phyloP scores from a whole-genome alignment of 2,329 filamentous ascomycete species.

The Penicillium digitatum region DNA sequence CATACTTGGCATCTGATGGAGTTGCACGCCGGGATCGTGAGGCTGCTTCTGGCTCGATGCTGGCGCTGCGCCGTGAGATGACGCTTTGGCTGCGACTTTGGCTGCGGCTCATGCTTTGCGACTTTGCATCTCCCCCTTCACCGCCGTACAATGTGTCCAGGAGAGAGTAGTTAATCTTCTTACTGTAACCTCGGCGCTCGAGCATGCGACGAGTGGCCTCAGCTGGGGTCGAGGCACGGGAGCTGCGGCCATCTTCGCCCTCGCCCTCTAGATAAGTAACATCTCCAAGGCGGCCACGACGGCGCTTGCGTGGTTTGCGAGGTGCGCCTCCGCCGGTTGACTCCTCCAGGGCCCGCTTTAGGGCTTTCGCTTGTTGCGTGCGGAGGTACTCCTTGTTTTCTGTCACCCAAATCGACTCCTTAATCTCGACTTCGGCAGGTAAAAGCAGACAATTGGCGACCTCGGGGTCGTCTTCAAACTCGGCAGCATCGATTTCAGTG shows the following conservation, averaged over 20 bases:
- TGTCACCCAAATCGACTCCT: constrained; percentile 90
- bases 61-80: constrained; percentile 29
- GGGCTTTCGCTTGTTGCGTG: constrained; percentile 75
- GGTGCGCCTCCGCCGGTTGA: constrained; percentile 41
- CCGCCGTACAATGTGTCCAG: constrained; percentile 40
- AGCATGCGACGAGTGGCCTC: constrained; percentile 67
- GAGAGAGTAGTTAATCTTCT: constrained; percentile 66
- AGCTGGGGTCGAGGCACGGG: constrained; percentile 62
- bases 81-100: constrained; percentile 36
- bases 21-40: constrained; percentile 16
- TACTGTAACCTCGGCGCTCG: constrained; percentile 65
- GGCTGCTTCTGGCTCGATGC: constrained; percentile 22
- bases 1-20: constrained; percentile 17
- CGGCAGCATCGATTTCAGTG: constrained; percentile 65
- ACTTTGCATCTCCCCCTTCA: constrained; percentile 32
- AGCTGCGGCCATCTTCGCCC: constrained; percentile 58
- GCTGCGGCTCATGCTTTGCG: constrained; percentile 29
- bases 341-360: constrained; percentile 64
- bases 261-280: constrained; percentile 46
- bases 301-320: constrained; percentile 50
- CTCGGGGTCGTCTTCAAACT: constrained; percentile 87
- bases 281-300: constrained; percentile 46
- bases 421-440: constrained; percentile 70
- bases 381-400: constrained; percentile 93
- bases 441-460: constrained; percentile 74